Conservation (phyloP, 352 stramenopile genomes). For the Phytophthora kernoviae region DNA sequence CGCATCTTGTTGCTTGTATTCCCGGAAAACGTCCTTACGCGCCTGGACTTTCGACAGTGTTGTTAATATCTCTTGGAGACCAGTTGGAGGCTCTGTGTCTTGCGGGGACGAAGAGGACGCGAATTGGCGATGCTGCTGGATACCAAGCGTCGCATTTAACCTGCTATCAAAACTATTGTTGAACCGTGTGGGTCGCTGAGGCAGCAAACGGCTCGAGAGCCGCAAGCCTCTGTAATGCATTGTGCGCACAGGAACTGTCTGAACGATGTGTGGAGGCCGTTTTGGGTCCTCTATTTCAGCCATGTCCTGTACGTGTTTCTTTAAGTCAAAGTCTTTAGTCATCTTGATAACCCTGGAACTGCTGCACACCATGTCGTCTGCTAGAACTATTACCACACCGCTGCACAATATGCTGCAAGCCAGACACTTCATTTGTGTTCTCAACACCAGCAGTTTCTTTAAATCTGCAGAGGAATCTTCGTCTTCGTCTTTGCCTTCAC, state of each 20-base stretch:
- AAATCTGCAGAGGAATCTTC: constrained; percentile 2
- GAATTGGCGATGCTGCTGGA: constrained; percentile 3
- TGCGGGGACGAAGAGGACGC: constrained; percentile 8
- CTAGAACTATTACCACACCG: too few species aligned
- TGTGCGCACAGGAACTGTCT: not conserved
- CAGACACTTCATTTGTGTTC: too few species aligned
- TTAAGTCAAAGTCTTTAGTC: too few species aligned
- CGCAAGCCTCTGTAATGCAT: too few species aligned
- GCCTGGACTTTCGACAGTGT: constrained; percentile 23
- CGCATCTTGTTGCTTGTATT: constrained; percentile 23
- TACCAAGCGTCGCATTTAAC: not conserved
- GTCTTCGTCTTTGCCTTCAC: constrained; percentile 4
- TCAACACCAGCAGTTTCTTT: too few species aligned
- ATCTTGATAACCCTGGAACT: too few species aligned
- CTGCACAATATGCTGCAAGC: too few species aligned
- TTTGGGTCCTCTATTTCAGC: not conserved
- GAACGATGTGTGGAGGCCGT: not conserved
- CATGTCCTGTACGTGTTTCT: too few species aligned
- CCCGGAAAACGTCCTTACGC: constrained; percentile 13
- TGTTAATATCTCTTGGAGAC: constrained; percentile 20
- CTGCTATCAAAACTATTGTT: not conserved
- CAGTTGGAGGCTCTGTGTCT: not conserved
- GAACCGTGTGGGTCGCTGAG: not conserved
- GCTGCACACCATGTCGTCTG: too few species aligned
- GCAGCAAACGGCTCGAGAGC: not conserved